Conservation (phyloP, 106 monocot species). For the Acorus calamus region DNA sequence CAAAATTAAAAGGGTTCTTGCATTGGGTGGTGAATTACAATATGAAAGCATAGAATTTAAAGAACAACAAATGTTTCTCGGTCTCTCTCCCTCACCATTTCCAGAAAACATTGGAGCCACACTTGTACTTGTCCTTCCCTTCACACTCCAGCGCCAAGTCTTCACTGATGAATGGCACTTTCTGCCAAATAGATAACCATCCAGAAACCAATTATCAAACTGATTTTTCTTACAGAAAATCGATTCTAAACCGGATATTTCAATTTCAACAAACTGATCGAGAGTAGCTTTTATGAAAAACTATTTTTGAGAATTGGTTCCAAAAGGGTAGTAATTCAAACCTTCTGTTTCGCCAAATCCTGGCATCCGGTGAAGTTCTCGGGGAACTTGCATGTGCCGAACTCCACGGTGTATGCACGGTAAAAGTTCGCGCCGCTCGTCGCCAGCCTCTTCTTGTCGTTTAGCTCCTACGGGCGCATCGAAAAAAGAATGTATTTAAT, state of each 20-base stretch:
- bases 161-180: constrained; percentile 76
- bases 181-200: constrained; percentile 36
- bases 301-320: background rate
- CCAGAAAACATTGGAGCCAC: constrained; percentile 99
- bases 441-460: constrained; percentile 94
- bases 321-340: constrained; percentile 2
- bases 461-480: constrained; percentile 49
- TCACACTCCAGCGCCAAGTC: constrained; percentile 85
- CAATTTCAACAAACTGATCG: too few relatives aligned
- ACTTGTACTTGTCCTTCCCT: constrained; percentile 98
- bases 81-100: constrained; percentile 61
- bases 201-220: background rate
- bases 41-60: too few relatives aligned
- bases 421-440: constrained; percentile 93
- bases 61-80: too few relatives aligned
- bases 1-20: too few relatives aligned
- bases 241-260: too few relatives aligned
- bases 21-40: too few relatives aligned
- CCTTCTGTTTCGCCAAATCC: constrained; percentile 93
- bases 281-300: too few relatives aligned
- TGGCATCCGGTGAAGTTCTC: constrained; percentile 98
- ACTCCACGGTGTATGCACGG: constrained; percentile 93
- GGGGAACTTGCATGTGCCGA: constrained; percentile 88
- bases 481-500: background rate
- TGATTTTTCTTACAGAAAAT: too few relatives aligned